Evolutionary conservation across 2,329 filamentous ascomycete species (phyloP), one percentile per base, ranked within the genome.

Genomic region (Colletotrichum ledebouriae): DNA sequence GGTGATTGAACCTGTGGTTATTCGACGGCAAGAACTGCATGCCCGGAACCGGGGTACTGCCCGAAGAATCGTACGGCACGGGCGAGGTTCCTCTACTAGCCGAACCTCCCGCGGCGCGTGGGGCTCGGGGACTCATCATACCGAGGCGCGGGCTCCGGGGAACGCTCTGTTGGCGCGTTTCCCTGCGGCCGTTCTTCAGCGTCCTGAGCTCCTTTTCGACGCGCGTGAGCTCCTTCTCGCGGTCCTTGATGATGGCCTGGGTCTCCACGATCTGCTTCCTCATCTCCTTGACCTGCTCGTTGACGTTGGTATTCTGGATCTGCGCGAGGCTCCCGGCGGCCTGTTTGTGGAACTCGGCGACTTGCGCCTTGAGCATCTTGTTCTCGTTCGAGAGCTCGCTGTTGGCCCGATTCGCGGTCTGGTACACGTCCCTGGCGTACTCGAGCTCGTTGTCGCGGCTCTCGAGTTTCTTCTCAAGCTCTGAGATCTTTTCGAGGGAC

Each of bases 371-470:
- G 2, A 90, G 79, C 7, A 80, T 77, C 17, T 76, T 76, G 71
- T 85, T 86, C 72, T 87, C 83, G 2, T 77, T 73, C 20, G 78
- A 77, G 3, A 88, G 76, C 15, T 81, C 79, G 13, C 79, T 78
- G 2, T 83, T 83, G 1, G 80, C 76, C 37, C 83, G 82, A 9
- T 86, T 87, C 1, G 86, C 84, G 22, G 85, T 81, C 72, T 91
- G 89, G 72, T 92, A 92, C 10, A 84, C 80, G 4, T 82, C 81
- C 59, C 87, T 84, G 12, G 83, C 79, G 72, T 89, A 92, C 2
- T 89, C 86, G 29, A 84, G 78, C 4, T 89, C 86, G 13, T 79
- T 80, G 33, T 85, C 77, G 1, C 76, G 70, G 13, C 72, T 72
- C 3, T 72, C 69, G 3, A 78, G 41, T 59, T 78, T 81, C 73